Evolutionary conservation across 306 rosid species (phyloP), one percentile per base, ranked within the genome.

Genomic region (Castanea sativa): DNA sequence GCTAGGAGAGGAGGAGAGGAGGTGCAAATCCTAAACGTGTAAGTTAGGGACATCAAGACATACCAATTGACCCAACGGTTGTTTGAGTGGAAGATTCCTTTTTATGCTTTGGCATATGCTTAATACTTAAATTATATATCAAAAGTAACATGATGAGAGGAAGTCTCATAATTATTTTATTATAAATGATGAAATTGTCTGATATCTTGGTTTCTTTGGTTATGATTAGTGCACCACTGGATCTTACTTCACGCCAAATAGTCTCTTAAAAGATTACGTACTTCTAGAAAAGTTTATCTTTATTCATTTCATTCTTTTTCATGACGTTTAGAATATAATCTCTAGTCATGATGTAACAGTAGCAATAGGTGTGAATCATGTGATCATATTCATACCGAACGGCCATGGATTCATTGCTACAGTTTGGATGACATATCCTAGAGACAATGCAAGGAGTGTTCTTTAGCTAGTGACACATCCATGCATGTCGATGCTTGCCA

Each of bases 31-130:
- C 43, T 0, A 38, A 35, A 35, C 9, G 43, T 35, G 43, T 38
- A 6, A 41, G 11, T 41, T 41, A 41, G 45, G 11, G 45, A 41
- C 11, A 41, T 41, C 45, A 41, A 41, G 7, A 41, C 11, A 41
- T 41, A 8, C 45, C 45, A 41, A 41, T 41, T 41, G 11, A 41
- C 45, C 45, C 45, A 41, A 41, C 45, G 2, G 45, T 41, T 30
- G 71, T 19, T 63, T 27, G 41, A 57, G 81, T 5, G 67, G 92
- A 86, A 87, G 86, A 90, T 86, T 87, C 87, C 76, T 76, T 80
- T 78, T 63, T 23, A 70, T 86, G 83, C 88, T 82, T 86, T 78
- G 16, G 5, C 11, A 76, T 88, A 87, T 90, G 93, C 93, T 82
- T 38, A 75, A 41, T 72, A 61, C 21, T 21, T 45, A 1, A 49